Evolutionary conservation across 2,329 filamentous ascomycete genomes (phyloP), one percentile per base, ranked within the genome.

Genomic region (Didymella sp.): DNA sequence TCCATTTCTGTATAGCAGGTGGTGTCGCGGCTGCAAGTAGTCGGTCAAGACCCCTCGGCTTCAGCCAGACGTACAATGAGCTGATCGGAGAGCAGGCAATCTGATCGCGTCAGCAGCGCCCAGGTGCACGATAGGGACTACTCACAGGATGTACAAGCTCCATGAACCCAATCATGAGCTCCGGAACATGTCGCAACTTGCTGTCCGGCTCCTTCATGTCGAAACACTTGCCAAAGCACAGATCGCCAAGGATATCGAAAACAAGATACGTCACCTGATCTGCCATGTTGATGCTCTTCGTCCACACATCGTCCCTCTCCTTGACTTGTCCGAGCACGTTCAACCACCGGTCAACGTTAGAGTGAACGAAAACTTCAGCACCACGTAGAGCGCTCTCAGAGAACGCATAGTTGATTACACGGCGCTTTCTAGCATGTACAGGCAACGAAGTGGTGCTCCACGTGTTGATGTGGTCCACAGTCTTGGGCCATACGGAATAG

Each of bases 371-470:
- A 22, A 69, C 67, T 61, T 81, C 80, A 30, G 79, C 70, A 15
- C 65, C 69, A 35, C 74, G 64, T 28, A 80, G 48, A 0, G 76
- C 76, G 49, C 71, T 71, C 38, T 79, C 73, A 2, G 75, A 76
- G 59, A 80, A 80, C 1, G 76, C 76, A 53, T 78, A 70, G 17
- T 77, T 75, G 22, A 80, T 58, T 2, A 77, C 64, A 25, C 76
- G 72, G 21, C 79, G 70, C 52, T 73, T 73, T 6, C 77, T 69
- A 6, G 74, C 68, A 59, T 81, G 78, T 2, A 38, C 40, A 17
- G 56, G 41, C 6, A 59, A 22, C 6, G 50, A 54, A 2, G 67
- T 72, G 1, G 68, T 52, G 38, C 60, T 71, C 56, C 76, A 73
- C 0, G 76, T 78, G 51, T 72, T 78, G 56, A 69, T 63, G 38